Evolutionary conservation across 805 yeast genomes (phyloP), one percentile per base, ranked within the genome.

Genomic region (Isabelozyma rhagii): DNA sequence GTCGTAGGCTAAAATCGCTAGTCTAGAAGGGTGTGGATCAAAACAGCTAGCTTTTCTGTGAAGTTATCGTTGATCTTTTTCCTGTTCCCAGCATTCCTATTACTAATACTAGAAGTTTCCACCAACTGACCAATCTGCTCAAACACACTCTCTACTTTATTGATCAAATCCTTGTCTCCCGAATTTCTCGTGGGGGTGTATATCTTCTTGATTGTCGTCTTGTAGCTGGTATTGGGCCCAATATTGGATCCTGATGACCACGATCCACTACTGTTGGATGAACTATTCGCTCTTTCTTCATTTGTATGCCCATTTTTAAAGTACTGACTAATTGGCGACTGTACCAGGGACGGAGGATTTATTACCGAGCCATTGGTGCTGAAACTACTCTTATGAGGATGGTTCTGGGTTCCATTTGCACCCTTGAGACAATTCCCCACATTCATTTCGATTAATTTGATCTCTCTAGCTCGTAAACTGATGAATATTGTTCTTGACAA

Each of bases 401-500:
- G 36, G 3, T 39, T 29, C 7, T 8, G 14, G 8, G 11, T 3
- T 39, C 38, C 14, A 38, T 34, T 6, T 38, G 46, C 21, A 38
- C 49, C 9, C 41, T 39, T 39, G 41, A 39, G 17, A 39, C 18
- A 1, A 39, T 39, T 15, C 3, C 68, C 70, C 7, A 59, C 56
- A 38, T 56, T 63, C 71, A 74, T 67, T 48, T 74, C 77, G n/a
- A 75, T 69, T 36, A 70, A 58, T 49, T 75, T 75, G 49, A 75
- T 71, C 47, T 76, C 80, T 7, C 78, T 56, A 3, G 77, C 79
- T 39, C 78, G 58, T 46, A 76, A 61, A 49, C 77, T 72, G n/a
- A 76, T 61, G 47, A 74, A 68, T 1, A 76, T 60, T 1, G 79
- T 74, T 39, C 68, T 59, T 5, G 78, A 61, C 4, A 61, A 57